Evolutionary conservation across 2,329 filamentous ascomycete genomes (phyloP).

Genomic region (Xylogone sp.): DNA sequence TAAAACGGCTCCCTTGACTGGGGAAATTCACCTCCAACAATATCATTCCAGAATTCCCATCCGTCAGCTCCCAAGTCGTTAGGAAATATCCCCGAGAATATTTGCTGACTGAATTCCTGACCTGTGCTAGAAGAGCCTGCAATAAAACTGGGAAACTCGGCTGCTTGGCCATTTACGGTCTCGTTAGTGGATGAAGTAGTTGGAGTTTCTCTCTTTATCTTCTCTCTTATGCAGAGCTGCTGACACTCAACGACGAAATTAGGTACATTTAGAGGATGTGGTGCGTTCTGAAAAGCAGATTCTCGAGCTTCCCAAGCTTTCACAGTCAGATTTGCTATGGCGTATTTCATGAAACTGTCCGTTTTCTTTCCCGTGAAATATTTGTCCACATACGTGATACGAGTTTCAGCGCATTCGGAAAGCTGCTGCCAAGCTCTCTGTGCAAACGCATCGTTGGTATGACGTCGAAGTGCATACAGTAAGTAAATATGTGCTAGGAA

Average conservation of each 20-base stretch:
- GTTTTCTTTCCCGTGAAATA: neutral
- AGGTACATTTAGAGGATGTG: slow-evolving; percentile 3
- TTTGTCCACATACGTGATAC: slow-evolving; percentile 4
- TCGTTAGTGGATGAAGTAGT: too few relatives aligned
- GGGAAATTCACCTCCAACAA: too few relatives aligned
- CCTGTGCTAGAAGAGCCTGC: too few relatives aligned
- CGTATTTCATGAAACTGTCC: slow-evolving; percentile 12
- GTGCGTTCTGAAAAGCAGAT: slow-evolving; percentile 3
- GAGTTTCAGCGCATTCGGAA: slow-evolving; percentile 6
- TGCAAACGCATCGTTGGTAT: slow-evolving; percentile 14
- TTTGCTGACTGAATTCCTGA: too few relatives aligned
- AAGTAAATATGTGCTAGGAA: slow-evolving; percentile 27
- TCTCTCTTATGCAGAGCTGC: neutral
- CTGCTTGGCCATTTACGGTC: too few relatives aligned
- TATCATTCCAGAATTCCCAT: too few relatives aligned
- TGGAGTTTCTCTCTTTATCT: too few relatives aligned
- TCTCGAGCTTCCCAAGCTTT: slow-evolving; percentile 22
- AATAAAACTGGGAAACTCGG: too few relatives aligned
- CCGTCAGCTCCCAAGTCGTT: too few relatives aligned
- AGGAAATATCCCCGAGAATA: too few relatives aligned
- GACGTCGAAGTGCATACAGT: slow-evolving; percentile 20
- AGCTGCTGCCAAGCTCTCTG: slow-evolving; percentile 22
- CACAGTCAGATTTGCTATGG: slow-evolving; percentile 16
- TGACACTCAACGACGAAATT: slow-evolving; percentile 4
- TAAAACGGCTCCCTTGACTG: too few relatives aligned